A percentile compares a stretch with the other conserved stretches of the same genome.
These are phyloP conservation scores for Goffeauzyma gilvescens DNA, from an alignment of 768 basidiomycete genomes.

Conservation along the genomic window DNA sequence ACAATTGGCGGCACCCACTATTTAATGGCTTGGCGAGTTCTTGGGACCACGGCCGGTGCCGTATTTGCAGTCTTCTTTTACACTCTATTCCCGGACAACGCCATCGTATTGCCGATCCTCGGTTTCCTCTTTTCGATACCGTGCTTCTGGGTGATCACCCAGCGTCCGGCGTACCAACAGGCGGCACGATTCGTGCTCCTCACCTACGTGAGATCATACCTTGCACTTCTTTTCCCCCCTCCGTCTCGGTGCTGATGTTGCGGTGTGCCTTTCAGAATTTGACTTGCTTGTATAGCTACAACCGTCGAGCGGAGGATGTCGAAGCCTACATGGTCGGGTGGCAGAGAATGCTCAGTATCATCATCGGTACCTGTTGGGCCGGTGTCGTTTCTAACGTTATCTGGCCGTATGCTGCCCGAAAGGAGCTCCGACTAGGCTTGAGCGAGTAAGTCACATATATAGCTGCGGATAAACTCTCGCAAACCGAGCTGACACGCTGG, in stretches of 20 bases:
- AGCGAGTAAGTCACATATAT: slow-evolving; percentile 50
- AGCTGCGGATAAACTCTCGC: background rate
- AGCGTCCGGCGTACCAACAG: slow-evolving; percentile 27
- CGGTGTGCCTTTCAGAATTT: slow-evolving; percentile 17
- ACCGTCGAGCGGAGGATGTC: slow-evolving; percentile 47
- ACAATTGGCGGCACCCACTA: slow-evolving; percentile 55
- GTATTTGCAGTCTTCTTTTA: slow-evolving; percentile 53
- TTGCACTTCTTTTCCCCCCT: slow-evolving; percentile 22
- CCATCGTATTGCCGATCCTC: slow-evolving; percentile 54
- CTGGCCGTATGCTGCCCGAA: slow-evolving; percentile 89
- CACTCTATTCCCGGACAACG: slow-evolving; percentile 54
- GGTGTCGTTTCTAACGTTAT: slow-evolving; percentile 68
- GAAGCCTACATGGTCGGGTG: slow-evolving; percentile 52
- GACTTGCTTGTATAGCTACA: slow-evolving; percentile 43
- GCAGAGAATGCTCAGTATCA: slow-evolving; percentile 62
- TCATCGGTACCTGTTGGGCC: slow-evolving; percentile 72
- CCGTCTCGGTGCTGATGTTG: slow-evolving; percentile 1
- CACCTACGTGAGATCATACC: slow-evolving; percentile 15
- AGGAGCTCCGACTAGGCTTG: slow-evolving; percentile 64
- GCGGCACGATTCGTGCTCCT: slow-evolving; percentile 23
- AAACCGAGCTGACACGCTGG: background rate
- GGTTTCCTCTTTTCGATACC: slow-evolving; percentile 65
- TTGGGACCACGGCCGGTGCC: slow-evolving; percentile 49
- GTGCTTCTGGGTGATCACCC: slow-evolving; percentile 71
- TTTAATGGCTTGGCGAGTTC: slow-evolving; percentile 34